Percentiles rank a stretch among this genome's conserved stretches.
These are phyloP conservation scores for Antrodiella citrinella DNA, from an alignment of 768 basidiomycete genomes.

Conservation along the genomic window DNA sequence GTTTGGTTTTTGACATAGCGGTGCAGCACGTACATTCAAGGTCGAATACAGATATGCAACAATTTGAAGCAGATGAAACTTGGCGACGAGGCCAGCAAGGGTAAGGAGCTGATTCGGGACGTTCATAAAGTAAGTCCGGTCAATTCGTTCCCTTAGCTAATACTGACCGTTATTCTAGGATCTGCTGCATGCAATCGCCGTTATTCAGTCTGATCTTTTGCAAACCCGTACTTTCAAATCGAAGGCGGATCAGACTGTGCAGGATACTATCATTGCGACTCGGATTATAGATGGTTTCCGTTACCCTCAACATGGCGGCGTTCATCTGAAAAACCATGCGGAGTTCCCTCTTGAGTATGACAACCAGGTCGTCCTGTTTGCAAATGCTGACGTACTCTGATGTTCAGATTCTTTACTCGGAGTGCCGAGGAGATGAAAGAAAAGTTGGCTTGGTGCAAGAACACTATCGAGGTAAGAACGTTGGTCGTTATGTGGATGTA, in stretches of 20 bases:
- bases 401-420: conserved; percentile 58
- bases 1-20: background rate
- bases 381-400: background rate
- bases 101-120: conserved; percentile 56
- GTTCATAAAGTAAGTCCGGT: conserved; percentile 50
- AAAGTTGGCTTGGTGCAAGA: conserved; percentile 69
- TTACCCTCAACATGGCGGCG: conserved; percentile 63
- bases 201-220: conserved; percentile 57
- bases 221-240: conserved; percentile 62
- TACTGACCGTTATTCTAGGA: conserved; percentile 35
- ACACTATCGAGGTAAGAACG: conserved; percentile 61
- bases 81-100: conserved; percentile 66
- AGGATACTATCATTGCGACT: conserved; percentile 73
- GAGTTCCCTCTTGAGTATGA: conserved; percentile 78
- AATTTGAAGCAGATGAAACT: conserved; percentile 70
- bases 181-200: conserved; percentile 50
- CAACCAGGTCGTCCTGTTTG: conserved; percentile 13
- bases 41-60: conserved; percentile 72
- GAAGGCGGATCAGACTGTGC: conserved; percentile 70
- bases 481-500: background rate
- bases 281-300: conserved; percentile 73
- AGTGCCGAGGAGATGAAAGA: conserved; percentile 67
- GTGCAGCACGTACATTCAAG: conserved; percentile 60
- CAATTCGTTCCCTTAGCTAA: background rate
- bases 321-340: conserved; percentile 69